Percentiles rank a stretch among this genome's conserved stretches.
These are phyloP conservation scores for Acer saccharum DNA, from an alignment of 345 rosid genomes.

Conservation along the genomic window DNA sequence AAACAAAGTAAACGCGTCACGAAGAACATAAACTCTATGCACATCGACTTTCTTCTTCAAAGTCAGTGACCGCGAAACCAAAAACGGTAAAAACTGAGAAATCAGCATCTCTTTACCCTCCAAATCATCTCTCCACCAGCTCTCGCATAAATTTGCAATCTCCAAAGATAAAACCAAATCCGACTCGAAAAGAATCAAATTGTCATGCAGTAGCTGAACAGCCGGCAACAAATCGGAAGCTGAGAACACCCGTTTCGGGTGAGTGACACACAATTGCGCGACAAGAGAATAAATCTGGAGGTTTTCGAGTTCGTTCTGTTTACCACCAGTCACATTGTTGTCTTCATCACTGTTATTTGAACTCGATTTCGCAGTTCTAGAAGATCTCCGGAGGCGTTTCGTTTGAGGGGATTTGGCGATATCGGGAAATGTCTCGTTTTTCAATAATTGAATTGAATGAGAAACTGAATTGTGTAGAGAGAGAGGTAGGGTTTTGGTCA, in stretches of 20 bases:
- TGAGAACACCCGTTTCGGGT: constrained; percentile 50
- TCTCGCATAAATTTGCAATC: constrained; percentile 72
- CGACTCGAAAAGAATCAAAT: constrained; percentile 66
- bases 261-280: constrained; percentile 46
- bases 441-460: constrained; percentile 40
- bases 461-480: constrained; percentile 53
- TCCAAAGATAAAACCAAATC: constrained; percentile 59
- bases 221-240: constrained; percentile 55
- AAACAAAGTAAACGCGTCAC: constrained; percentile 72
- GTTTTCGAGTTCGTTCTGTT: constrained; percentile 36
- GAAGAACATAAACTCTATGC: constrained; percentile 67
- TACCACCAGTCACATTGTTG: constrained; percentile 11
- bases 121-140: constrained; percentile 75
- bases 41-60: constrained; percentile 86
- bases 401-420: constrained; percentile 50
- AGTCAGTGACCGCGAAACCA: constrained; percentile 75
- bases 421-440: constrained; percentile 24
- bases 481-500: constrained; percentile 54
- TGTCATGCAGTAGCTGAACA: constrained; percentile 66
- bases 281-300: constrained; percentile 54
- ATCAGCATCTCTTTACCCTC: constrained; percentile 60
- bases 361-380: constrained; percentile 23
- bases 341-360: neutral
- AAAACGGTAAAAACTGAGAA: constrained; percentile 77
- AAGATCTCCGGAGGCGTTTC: constrained; percentile 48